phyloP scores from a whole-genome alignment of 768 basidiomycete species.

The Termitomyces heimii region DNA sequence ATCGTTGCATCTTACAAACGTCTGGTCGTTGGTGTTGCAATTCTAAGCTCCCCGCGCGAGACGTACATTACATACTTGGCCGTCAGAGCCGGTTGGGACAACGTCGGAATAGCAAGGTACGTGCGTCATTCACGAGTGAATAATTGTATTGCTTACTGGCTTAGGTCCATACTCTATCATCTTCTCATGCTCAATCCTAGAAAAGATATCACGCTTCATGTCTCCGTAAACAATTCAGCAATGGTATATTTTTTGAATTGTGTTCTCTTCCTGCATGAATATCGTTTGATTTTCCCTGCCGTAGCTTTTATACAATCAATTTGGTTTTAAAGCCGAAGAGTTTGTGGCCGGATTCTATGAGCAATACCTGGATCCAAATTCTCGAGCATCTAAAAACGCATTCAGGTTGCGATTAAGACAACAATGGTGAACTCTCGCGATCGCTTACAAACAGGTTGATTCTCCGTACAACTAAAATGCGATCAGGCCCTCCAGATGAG shows the following conservation, averaged over 20 bases:
- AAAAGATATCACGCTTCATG: conserved; percentile 78
- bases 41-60: conserved; percentile 73
- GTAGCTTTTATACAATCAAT: conserved; percentile 79
- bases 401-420: conserved; percentile 71
- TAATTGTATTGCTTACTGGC: conserved; percentile 1
- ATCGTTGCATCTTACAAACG: conserved; percentile 68
- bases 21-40: conserved; percentile 67
- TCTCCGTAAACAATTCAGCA: conserved; percentile 75
- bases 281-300: neutral
- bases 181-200: conserved; percentile 65
- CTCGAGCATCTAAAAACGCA: conserved; percentile 74
- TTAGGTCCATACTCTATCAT: conserved; percentile 73
- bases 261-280: conserved; percentile 1
- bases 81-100: conserved; percentile 79
- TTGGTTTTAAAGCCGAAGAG: conserved; percentile 85
- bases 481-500: neutral
- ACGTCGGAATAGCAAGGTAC: conserved; percentile 71
- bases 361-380: conserved; percentile 64
- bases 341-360: conserved; percentile 81
- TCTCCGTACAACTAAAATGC: neutral
- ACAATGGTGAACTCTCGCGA: conserved; percentile 15
- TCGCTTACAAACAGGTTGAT: neutral
- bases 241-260: conserved; percentile 41
- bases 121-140: conserved; percentile 4
- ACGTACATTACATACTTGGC: conserved; percentile 81